Evolutionary conservation across 148 eudicot species (phyloP).

Genomic region (Vaccinium corymbosum): DNA sequence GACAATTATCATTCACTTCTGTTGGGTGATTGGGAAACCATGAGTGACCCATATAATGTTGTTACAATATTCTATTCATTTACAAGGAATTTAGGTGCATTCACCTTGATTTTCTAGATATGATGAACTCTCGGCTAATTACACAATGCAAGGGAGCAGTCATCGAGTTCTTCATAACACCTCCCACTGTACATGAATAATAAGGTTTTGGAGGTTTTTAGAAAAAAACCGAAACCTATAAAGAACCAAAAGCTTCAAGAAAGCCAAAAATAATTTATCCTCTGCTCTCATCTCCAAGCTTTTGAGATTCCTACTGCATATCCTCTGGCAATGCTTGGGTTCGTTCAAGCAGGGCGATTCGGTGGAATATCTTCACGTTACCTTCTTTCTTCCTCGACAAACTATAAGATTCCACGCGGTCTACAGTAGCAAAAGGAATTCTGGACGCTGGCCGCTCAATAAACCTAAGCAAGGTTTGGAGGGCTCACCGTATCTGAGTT

Average conservation of each 20-base stretch:
- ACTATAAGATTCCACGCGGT: background rate
- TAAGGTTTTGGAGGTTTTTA: background rate
- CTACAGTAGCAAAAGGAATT: constrained; percentile 4
- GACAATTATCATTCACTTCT: too few species aligned
- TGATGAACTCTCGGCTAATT: background rate
- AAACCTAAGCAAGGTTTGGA: background rate
- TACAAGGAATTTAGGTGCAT: constrained; percentile 1
- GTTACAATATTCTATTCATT: background rate
- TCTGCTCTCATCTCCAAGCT: background rate
- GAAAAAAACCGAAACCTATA: background rate
- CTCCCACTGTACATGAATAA: background rate
- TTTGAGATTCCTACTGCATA: background rate
- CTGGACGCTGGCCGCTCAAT: background rate
- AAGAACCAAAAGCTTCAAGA: background rate
- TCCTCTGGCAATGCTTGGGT: background rate
- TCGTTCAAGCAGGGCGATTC: background rate
- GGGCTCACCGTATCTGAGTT: constrained; percentile 68
- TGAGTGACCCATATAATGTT: too few species aligned
- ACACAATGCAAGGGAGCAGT: constrained; percentile 22
- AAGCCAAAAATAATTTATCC: background rate
- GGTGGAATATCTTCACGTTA: background rate
- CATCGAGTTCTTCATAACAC: constrained; percentile 15
- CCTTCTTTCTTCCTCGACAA: background rate
- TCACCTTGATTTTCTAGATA: background rate
- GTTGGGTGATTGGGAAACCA: too few species aligned